Percentiles rank a stretch among this genome's conserved stretches.
Conservation (phyloP, 2,329 filamentous ascomycete species). For the Volutella citrinella region DNA sequence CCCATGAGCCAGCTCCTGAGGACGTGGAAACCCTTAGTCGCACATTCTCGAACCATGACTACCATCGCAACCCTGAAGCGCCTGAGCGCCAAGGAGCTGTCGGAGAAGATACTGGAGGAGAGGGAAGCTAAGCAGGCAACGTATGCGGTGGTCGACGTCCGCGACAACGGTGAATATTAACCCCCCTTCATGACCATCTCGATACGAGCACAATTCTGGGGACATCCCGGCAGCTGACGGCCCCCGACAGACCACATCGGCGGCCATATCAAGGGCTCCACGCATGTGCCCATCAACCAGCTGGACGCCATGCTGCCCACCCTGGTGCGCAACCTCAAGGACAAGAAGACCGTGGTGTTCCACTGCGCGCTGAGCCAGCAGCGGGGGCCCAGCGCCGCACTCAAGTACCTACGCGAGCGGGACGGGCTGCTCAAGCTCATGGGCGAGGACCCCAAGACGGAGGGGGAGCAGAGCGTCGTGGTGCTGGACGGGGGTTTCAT, state of each 20-base stretch:
- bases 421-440: conserved; percentile 43
- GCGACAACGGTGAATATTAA: conserved; percentile 65
- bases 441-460: conserved; percentile 27
- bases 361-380: conserved; percentile 93
- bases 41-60: conserved; percentile 42
- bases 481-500: conserved; percentile 83
- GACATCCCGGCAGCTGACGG: no score
- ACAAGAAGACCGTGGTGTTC: conserved; percentile 84
- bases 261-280: conserved; percentile 78
- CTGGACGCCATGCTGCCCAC: conserved; percentile 78
- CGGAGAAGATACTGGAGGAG: conserved; percentile 58
- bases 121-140: conserved; percentile 36
- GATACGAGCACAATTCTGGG: not conserved
- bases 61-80: conserved; percentile 62
- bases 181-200: not conserved
- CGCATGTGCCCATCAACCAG: conserved; percentile 69
- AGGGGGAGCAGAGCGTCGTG: conserved; percentile 65
- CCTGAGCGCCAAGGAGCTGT: conserved; percentile 67
- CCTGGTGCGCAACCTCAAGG: conserved; percentile 72
- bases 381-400: conserved; percentile 78
- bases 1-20: no score
- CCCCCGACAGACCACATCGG: conserved; percentile 89
- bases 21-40: no score
- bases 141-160: conserved; percentile 82
- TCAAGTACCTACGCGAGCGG: conserved; percentile 73